phyloP scores from a whole-genome alignment of 768 basidiomycete species.

The Amanita pallidorosea region DNA sequence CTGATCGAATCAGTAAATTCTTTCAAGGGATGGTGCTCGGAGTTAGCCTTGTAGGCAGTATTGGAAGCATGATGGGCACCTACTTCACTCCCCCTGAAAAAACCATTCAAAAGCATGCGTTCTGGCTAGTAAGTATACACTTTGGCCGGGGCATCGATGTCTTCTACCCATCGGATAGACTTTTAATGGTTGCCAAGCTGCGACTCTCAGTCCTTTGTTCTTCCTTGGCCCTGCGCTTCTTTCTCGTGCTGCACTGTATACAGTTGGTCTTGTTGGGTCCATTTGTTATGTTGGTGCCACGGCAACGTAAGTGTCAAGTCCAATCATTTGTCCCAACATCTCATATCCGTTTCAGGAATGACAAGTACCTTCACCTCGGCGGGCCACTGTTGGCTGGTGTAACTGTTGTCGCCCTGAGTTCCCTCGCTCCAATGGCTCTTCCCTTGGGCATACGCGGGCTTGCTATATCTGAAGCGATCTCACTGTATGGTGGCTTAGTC shows the following conservation, averaged over 20 bases:
- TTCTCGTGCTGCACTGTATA: slow-evolving; percentile 82
- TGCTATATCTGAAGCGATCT: slow-evolving; percentile 66
- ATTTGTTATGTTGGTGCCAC: slow-evolving; percentile 86
- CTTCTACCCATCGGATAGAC: slow-evolving; percentile 29
- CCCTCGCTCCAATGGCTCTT: slow-evolving; percentile 84
- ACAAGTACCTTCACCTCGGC: slow-evolving; percentile 79
- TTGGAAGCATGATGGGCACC: slow-evolving; percentile 80
- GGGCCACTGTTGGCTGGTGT: slow-evolving; percentile 85
- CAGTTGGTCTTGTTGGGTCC: slow-evolving; percentile 75
- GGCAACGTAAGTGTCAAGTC: slow-evolving; percentile 41
- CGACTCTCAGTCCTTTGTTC: slow-evolving; percentile 81
- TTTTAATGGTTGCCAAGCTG: slow-evolving; percentile 81
- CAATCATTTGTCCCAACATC: not conserved
- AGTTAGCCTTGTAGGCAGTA: slow-evolving; percentile 66
- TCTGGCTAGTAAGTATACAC: slow-evolving; percentile 55
- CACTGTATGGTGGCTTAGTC: slow-evolving; percentile 81
- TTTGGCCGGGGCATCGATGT: not conserved
- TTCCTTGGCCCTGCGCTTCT: slow-evolving; percentile 81
- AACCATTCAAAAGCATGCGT: slow-evolving; percentile 63
- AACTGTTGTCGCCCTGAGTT: slow-evolving; percentile 77
- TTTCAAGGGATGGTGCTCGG: slow-evolving; percentile 70
- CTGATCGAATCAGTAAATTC: not conserved
- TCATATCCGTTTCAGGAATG: slow-evolving; percentile 32
- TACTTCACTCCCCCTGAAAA: slow-evolving; percentile 73
- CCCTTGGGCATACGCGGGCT: slow-evolving; percentile 73